A percentile compares a stretch with the other conserved stretches of the same genome.
These are phyloP conservation scores for Penicillium flavigenum DNA, from an alignment of 495 filamentous ascomycete genomes.

Conservation along the genomic window DNA sequence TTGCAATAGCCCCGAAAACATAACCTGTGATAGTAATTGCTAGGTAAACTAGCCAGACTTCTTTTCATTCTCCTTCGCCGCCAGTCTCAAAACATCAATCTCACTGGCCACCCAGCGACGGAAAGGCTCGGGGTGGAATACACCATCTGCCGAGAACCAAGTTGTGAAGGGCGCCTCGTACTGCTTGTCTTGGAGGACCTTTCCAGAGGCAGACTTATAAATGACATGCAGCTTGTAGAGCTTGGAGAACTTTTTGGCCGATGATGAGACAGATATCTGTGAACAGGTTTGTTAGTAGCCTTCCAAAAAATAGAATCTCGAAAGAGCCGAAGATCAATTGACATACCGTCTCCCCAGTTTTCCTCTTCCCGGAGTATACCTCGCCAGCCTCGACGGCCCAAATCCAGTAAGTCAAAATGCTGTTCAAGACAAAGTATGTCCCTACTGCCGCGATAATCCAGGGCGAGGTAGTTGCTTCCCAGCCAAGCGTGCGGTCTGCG, in stretches of 20 bases:
- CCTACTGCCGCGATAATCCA: conserved; percentile 73
- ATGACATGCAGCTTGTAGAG: conserved; percentile 70
- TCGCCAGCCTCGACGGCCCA: conserved; percentile 77
- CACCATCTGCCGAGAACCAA: conserved; percentile 84
- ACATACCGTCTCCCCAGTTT: conserved; percentile 55
- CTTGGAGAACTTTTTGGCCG: conserved; percentile 72
- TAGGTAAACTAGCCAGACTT: conserved; percentile 23
- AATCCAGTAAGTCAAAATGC: conserved; percentile 79
- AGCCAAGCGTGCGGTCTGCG: conserved; percentile 87
- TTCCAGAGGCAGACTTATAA: conserved; percentile 49
- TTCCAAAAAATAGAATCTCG: neutral
- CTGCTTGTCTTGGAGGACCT: conserved; percentile 49
- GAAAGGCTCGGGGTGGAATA: conserved; percentile 80
- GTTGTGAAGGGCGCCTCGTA: conserved; percentile 70
- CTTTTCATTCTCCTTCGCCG: conserved; percentile 60
- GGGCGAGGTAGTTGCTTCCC: conserved; percentile 73
- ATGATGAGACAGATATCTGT: conserved; percentile 66
- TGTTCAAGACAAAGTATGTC: conserved; percentile 78
- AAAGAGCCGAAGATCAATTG: neutral
- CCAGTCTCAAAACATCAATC: conserved; percentile 64
- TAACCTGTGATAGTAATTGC: neutral
- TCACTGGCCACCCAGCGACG: conserved; percentile 73
- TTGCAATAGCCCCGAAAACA: neutral
- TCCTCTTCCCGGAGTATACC: conserved; percentile 70
- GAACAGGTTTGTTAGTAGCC: neutral